Base-by-base conservation (phyloP, 768 basidiomycete species). In the Podaxis sp. region DNA sequence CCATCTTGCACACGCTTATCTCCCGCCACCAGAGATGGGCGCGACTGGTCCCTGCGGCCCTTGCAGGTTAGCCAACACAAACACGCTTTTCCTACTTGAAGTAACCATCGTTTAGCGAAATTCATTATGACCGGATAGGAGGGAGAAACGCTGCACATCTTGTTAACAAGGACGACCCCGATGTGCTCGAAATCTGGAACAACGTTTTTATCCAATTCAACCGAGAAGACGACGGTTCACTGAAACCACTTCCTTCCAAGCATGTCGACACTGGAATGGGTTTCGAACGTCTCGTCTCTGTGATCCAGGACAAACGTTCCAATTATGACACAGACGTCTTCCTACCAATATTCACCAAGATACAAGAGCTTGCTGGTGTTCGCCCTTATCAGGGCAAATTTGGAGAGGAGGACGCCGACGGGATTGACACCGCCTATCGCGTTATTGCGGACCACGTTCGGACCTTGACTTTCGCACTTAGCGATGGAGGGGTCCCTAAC, bases 181-280 rank as follows among this genome's bases (percentile, higher is more conserved):
- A 96, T 65, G 97, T 99, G 7, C 83, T 99, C 62, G 94, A 96
- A 75, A 96, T 99, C 67, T 99, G 97, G 97, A 99, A 99, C 80
- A 98, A 97, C 73, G 97, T 99, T 61, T 99, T 98, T 73, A 98
- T 99, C 71, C 96, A 98, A 70, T 99, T 91, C 80, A 98, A 99
- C 73, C 91, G 97, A 52, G 96, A 98, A 74, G 84, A 86, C 49
- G 91, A 96, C 61, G 90, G 91, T 43, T 85, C 88, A 19, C 83
- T 99, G 15, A 86, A 84, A 57, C 63, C 84, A 0, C 83, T 99
- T 13, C 97, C 97, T 25, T 85, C 89, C 36, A 94, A 95, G 75
- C 97, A 99, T 69, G 92, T 99, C 65, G 97, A 99, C 72, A 99
- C 97, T 5, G 97, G 97, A 55, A 95, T 99, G 96, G 97, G 97